Conservation (phyloP, 805 yeast genomes). For the Ogataea henricii region DNA sequence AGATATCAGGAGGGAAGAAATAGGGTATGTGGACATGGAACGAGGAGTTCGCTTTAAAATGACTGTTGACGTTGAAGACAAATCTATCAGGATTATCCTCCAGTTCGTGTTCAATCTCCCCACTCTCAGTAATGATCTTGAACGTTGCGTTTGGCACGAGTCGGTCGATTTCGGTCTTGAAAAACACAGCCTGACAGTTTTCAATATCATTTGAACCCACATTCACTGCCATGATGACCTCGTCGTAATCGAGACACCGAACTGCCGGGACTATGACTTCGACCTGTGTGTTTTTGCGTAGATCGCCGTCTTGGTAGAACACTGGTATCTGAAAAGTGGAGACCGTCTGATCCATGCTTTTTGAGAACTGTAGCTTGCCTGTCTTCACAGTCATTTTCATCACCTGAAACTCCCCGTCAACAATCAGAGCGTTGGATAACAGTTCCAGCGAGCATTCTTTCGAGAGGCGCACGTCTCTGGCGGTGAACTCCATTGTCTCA, state of each 20-base stretch:
- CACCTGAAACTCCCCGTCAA: conserved; percentile 25
- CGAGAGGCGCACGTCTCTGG: conserved; percentile 9
- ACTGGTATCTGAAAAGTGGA: conserved; percentile 21
- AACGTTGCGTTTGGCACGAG: conserved; percentile 24
- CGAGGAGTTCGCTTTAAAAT: conserved; percentile 10
- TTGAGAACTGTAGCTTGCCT: conserved; percentile 27
- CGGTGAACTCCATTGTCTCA: conserved; percentile 20
- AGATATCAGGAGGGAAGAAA: conserved; percentile 37
- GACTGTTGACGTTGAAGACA: conserved; percentile 15
- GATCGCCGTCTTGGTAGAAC: conserved; percentile 13
- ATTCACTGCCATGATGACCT: conserved; percentile 21
- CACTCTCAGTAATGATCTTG: conserved; percentile 9
- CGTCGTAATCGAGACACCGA: conserved; percentile 32
- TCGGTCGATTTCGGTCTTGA: conserved; percentile 33
- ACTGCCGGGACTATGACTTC: conserved; percentile 24
- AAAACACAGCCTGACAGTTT: conserved; percentile 22
- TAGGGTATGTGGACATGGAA: conserved; percentile 31
- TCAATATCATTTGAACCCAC: conserved; percentile 24
- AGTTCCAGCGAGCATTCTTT: conserved; percentile 18
- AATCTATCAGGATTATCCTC: conserved; percentile 17
- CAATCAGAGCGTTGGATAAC: conserved; percentile 20
- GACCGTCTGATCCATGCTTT: conserved; percentile 14
- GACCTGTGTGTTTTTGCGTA: conserved; percentile 23
- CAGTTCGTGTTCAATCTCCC: conserved; percentile 18
- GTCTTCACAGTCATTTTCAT: conserved; percentile 20